Evolutionary conservation across 495 filamentous ascomycete genomes (phyloP), one percentile per base, ranked within the genome.

Genomic region (Jackrogersella minutella): DNA sequence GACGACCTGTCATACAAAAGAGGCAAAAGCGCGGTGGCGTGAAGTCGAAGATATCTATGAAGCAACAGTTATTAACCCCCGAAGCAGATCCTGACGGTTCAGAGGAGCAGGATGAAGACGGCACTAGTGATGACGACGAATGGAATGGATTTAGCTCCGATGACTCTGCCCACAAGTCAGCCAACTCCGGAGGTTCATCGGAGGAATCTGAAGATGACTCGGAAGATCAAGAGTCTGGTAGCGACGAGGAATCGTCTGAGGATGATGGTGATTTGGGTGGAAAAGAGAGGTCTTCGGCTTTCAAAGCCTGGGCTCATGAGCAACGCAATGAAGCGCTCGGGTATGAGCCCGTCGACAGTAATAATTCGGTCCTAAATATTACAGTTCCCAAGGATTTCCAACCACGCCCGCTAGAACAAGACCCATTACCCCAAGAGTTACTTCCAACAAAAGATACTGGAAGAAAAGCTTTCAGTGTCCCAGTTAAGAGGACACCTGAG

Each of bases 221-320:
- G 6, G 52, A 39, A 39, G 65, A 74, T 31, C 58, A 73, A n/a
- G 73, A 76, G 21, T 74, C 71, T 0, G 69, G 73, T 7, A 74
- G 72, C 1, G 74, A 74, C 5, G 68, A 75, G 5, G 74, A 76
- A 19, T 77, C 77, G 14, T 70, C 39, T 7, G 69, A 67, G 19
- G 73, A 76, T 13, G 66, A 77, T 14, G 65, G 69, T 17, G 74
- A 69, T 17, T 69, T 16, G 62, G 67, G 8, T 64, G 69, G 6
- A 37, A 78, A 82, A 16, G 72, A 82, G 21, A 79, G 81, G 41
- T 82, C 80, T 33, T 85, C 82, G 5, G 92, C 93, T n/a, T 99
- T 99, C 82, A 97, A 97, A 77, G 82, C 87, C 10, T 99, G 95
- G 95, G 95, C 96, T 11, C 86, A 87, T 24, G 87, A 91, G 64